These are phyloP conservation scores for Wickerhamomyces sp. DNA, from an alignment of 1,139 yeast species.

Conservation along the genomic window DNA sequence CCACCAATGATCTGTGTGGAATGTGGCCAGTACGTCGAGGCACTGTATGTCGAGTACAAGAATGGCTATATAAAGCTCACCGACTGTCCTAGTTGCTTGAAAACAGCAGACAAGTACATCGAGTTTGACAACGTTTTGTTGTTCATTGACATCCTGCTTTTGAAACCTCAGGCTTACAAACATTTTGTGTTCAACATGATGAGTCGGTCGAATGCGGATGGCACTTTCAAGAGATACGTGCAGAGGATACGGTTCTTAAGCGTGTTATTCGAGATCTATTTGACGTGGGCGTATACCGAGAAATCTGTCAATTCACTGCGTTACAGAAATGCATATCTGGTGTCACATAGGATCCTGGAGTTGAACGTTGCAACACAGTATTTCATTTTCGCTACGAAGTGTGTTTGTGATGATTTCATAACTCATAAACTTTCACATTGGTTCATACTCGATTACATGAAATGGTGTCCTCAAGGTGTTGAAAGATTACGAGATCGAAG, in stretches of 20 bases:
- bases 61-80: conserved; percentile 78
- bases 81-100: conserved; percentile 66
- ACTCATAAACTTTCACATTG: conserved; percentile 48
- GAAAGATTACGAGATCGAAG: conserved; percentile 1
- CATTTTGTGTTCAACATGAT: conserved; percentile 78
- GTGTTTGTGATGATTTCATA: conserved; percentile 51
- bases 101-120: conserved; percentile 83
- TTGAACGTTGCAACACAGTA: conserved; percentile 58
- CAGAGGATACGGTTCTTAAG: conserved; percentile 56
- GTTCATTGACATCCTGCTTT: conserved; percentile 73
- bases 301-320: conserved; percentile 30
- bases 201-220: conserved; percentile 22
- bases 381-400: conserved; percentile 54
- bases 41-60: conserved; percentile 68
- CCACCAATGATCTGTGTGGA: conserved; percentile 93
- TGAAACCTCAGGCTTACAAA: conserved; percentile 86
- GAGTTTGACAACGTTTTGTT: conserved; percentile 84
- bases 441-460: conserved; percentile 34
- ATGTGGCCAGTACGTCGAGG: conserved; percentile 61
- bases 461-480: conserved; percentile 31
- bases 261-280: conserved; percentile 81
- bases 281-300: conserved; percentile 91
- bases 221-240: conserved; percentile 26
- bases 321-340: conserved; percentile 7
- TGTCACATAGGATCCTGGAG: conserved; percentile 35